Evolutionary conservation across 2,329 filamentous ascomycete species (phyloP).

Genomic region (Fusarium armeniacum): DNA sequence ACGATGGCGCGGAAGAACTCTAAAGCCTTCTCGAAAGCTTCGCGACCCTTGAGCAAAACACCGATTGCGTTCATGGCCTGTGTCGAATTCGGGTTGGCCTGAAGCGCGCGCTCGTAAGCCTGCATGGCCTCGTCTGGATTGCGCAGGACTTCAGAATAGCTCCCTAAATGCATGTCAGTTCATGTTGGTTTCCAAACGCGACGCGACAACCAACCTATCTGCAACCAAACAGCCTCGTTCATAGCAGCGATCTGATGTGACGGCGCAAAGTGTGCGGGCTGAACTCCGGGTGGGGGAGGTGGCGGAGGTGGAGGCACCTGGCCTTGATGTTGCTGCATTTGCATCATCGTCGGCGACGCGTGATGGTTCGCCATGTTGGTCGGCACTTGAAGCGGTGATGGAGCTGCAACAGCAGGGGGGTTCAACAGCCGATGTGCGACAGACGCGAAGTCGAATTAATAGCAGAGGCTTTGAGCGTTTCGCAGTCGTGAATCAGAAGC

Average conservation of each 20-base stretch:
- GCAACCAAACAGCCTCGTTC: constrained; percentile 92
- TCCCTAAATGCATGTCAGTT: constrained; percentile 69
- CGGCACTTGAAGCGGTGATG: constrained; percentile 31
- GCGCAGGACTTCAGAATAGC: constrained; percentile 87
- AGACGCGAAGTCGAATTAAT: constrained; percentile 30
- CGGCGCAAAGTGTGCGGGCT: constrained; percentile 71
- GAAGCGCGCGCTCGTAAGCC: constrained; percentile 90
- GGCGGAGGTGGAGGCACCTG: constrained; percentile 69
- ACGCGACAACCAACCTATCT: constrained; percentile 78
- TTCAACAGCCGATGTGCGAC: constrained; percentile 33
- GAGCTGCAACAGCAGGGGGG: constrained; percentile 36
- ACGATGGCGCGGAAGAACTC: constrained; percentile 93
- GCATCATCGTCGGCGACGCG: constrained; percentile 84
- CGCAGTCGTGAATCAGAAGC: constrained; percentile 38
- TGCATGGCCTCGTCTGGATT: constrained; percentile 89
- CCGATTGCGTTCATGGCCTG: constrained; percentile 95
- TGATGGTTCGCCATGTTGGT: constrained; percentile 80
- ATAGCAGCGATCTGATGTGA: constrained; percentile 81
- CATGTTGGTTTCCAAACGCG: constrained; percentile 29
- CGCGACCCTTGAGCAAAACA: constrained; percentile 88
- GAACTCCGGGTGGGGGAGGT: constrained; percentile 58
- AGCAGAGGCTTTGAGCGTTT: constrained; percentile 3
- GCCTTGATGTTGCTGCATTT: constrained; percentile 73
- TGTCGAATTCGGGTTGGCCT: constrained; percentile 89
- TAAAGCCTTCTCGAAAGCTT: constrained; percentile 93